These are phyloP conservation scores for Iris pallida DNA, from an alignment of 116 monocot genomes.

Conservation along the genomic window DNA sequence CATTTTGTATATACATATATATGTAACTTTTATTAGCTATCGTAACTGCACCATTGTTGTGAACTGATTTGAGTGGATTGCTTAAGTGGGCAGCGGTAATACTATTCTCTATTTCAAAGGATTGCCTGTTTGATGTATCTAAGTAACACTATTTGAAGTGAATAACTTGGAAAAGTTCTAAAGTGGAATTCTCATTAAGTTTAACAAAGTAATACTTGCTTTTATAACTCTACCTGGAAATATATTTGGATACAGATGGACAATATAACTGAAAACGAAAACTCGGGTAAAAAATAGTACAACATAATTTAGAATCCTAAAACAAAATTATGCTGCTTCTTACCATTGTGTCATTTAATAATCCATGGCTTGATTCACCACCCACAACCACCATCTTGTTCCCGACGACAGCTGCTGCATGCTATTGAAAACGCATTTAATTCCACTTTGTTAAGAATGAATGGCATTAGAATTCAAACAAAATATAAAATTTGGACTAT, in stretches of 20 bases:
- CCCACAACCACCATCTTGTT: constrained; percentile 98
- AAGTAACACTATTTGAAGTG: not conserved
- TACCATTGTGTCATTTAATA: constrained; percentile 87
- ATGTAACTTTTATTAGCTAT: no score
- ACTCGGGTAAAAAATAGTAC: not conserved
- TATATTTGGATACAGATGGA: no score
- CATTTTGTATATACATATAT: no score
- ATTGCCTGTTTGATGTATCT: no score
- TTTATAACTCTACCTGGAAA: no score
- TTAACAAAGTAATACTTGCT: no score
- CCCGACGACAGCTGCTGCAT: constrained; percentile 84
- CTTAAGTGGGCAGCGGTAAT: no score
- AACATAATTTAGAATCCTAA: not conserved
- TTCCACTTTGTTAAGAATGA: not conserved
- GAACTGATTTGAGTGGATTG: no score
- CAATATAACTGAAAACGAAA: not conserved
- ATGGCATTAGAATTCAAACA: not conserved
- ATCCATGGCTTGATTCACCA: constrained; percentile 72
- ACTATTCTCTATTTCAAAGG: no score
- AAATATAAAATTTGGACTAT: not conserved
- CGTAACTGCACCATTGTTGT: no score
- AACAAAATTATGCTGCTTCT: constrained; percentile 1
- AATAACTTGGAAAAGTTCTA: no score
- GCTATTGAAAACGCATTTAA: constrained; percentile 32
- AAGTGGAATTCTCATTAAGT: no score